Base-by-base conservation (phyloP, 2,329 filamentous ascomycete genomes). In the Colletotrichum neosansevieriae region DNA sequence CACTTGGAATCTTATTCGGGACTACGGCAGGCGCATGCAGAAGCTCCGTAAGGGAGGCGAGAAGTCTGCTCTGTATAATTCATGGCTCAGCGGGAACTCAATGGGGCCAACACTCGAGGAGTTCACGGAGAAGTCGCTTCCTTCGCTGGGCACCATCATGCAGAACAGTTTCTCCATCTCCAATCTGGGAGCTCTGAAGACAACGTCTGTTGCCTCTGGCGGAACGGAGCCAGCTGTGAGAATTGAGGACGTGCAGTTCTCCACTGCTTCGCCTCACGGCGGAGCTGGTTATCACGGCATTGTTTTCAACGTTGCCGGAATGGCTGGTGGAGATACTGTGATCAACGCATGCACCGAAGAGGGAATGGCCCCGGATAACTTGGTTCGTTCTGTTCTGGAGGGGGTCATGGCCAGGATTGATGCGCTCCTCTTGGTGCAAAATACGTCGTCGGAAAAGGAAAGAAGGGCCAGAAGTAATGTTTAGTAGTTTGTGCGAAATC, bases 31-130 rank as follows among this genome's bases (percentile, higher is more conserved):
- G 9, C 57, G 58, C 4, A 69, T 69, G 57, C 54, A 49, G n/a
- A 24, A 53, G 10, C 24, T 51, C 15, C 50, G 63, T 1, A 32
- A n/a, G 9, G 67, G 67, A 13, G 62, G 63, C 19, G 36, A 45
- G 6, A 51, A 67, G 1, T 67, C 67, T 3, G n/a, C 44, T 6
- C 44, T 69, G 17, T 69, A 59, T 42, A 67, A 69, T 15, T 42
- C 50, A 11, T 69, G 67, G 67, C 45, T 67, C 6, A 62, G 57
- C 40, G 67, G 67, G 19, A 50, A 77, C 45, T 21, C 66, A 59
- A 29, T 76, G 66, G 11, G 73, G 64, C 74, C 72, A 24, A 58
- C 34, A 13, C 64, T 69, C 58, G 78, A 74, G 57, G 65, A 72
- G 5, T 47, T 70, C 6, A 34, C 67, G 17, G 34, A 49, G 21